Percentiles rank a stretch among this genome's conserved stretches.
Conservation (phyloP, 2,329 filamentous ascomycete genomes). For the Endothia cerciana region DNA sequence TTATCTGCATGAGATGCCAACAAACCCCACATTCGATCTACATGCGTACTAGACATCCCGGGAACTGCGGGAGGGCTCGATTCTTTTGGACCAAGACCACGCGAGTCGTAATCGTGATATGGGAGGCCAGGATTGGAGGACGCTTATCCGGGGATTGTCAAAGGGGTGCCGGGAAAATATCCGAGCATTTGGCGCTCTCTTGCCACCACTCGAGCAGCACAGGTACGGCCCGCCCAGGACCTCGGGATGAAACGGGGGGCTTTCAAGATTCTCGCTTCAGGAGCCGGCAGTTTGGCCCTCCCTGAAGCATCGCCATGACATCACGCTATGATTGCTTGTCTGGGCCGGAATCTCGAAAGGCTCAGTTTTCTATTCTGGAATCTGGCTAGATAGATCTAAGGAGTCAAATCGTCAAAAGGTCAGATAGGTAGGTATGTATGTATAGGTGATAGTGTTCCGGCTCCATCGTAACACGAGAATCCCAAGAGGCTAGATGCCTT, state of each 20-base stretch:
- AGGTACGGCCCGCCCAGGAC: too few species aligned
- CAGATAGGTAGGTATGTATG: too few species aligned
- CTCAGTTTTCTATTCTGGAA: not conserved
- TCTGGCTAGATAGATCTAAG: too few species aligned
- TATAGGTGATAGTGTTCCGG: not conserved
- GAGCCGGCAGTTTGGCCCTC: not conserved
- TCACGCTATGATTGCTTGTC: not conserved
- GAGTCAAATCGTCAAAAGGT: too few species aligned
- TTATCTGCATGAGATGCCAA: constrained; percentile 2
- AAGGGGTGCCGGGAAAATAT: not conserved
- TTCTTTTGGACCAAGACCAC: not conserved
- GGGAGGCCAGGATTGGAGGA: not conserved
- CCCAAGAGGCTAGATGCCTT: not conserved
- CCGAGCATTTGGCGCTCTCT: too few species aligned
- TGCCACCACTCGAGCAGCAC: too few species aligned
- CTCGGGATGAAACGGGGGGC: too few species aligned
- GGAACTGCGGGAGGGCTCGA: not conserved
- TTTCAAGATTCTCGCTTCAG: too few species aligned
- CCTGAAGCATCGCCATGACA: not conserved
- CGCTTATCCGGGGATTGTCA: not conserved
- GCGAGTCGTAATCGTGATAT: not conserved
- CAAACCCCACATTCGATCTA: not conserved
- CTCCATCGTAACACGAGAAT: not conserved
- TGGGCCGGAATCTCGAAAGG: not conserved
- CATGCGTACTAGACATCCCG: not conserved